phyloP scores from a whole-genome alignment of 2,329 filamentous ascomycete species.

The Fusarium pseudonygamai region DNA sequence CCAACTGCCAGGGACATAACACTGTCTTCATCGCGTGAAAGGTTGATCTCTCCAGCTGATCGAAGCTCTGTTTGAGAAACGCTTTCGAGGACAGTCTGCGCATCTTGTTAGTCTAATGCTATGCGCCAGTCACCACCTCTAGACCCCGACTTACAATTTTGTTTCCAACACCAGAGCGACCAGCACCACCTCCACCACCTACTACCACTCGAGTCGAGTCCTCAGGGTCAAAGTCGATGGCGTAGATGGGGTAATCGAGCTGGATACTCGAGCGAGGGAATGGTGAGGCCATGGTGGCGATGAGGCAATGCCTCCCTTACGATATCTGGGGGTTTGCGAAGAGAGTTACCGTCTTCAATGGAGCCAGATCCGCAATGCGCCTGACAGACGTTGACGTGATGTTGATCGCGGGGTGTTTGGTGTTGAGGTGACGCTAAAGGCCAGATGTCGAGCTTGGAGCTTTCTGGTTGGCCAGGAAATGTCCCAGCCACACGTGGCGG shows the following conservation, averaged over 20 bases:
- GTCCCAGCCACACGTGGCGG: conserved; percentile 15
- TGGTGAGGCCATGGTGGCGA: conserved; percentile 48
- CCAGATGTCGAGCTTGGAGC: conserved; percentile 41
- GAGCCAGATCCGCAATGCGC: conserved; percentile 4
- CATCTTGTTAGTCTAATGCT: conserved; percentile 18
- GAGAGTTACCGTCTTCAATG: neutral
- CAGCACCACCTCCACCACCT: conserved; percentile 86
- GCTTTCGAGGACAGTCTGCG: conserved; percentile 76
- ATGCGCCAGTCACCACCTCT: too few relatives aligned
- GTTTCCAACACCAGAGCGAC: conserved; percentile 83
- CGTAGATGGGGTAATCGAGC: conserved; percentile 85
- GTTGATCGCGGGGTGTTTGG: conserved; percentile 24
- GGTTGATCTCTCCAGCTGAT: conserved; percentile 75
- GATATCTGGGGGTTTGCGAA: neutral
- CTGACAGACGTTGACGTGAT: conserved; percentile 5
- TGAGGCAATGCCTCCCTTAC: conserved; percentile 27
- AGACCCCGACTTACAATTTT: conserved; percentile 72
- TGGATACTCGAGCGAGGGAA: conserved; percentile 68
- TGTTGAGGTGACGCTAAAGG: conserved; percentile 34
- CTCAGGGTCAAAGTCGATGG: conserved; percentile 86
- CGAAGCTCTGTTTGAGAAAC: conserved; percentile 70
- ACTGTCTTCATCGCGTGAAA: conserved; percentile 87
- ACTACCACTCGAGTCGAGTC: conserved; percentile 81
- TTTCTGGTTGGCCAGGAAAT: conserved; percentile 32
- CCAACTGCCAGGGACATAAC: conserved; percentile 84